These are phyloP conservation scores for Hypomyces perniciosus DNA, from an alignment of 2,329 filamentous ascomycete genomes.

Conservation along the genomic window DNA sequence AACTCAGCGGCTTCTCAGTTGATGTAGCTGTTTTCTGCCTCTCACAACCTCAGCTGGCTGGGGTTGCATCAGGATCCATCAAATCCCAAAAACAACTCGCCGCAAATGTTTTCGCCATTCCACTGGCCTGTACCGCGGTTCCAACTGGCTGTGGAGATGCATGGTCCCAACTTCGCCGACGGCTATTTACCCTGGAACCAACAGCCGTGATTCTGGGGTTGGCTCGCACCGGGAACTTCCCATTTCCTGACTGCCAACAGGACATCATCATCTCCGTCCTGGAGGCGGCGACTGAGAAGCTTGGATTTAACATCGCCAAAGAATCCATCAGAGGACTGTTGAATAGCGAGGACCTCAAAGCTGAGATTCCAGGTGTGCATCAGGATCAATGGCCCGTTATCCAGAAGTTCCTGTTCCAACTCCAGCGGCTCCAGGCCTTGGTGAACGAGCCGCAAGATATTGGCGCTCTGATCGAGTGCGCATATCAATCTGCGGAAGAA, in stretches of 20 bases:
- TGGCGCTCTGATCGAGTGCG: neutral
- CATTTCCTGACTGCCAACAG: neutral
- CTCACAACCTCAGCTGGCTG: neutral
- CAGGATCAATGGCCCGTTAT: neutral
- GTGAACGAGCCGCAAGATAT: neutral
- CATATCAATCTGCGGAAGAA: neutral
- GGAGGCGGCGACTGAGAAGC: neutral
- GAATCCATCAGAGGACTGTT: neutral
- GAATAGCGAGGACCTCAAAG: neutral
- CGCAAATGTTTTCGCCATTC: neutral
- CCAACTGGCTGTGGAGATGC: neutral
- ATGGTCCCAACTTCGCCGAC: neutral
- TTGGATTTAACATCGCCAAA: neutral
- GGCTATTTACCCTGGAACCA: neutral
- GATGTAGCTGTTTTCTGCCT: neutral
- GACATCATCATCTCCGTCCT: neutral
- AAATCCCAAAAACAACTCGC: neutral
- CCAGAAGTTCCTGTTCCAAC: neutral
- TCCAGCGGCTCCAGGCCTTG: neutral
- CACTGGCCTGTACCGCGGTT: neutral
- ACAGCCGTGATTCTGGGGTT: neutral
- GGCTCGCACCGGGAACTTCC: neutral
- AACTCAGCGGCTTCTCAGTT: neutral
- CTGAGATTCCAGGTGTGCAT: neutral
- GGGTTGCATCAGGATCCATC: neutral